These are phyloP conservation scores for Trametes maxima DNA, from an alignment of 768 basidiomycete genomes.

Conservation along the genomic window DNA sequence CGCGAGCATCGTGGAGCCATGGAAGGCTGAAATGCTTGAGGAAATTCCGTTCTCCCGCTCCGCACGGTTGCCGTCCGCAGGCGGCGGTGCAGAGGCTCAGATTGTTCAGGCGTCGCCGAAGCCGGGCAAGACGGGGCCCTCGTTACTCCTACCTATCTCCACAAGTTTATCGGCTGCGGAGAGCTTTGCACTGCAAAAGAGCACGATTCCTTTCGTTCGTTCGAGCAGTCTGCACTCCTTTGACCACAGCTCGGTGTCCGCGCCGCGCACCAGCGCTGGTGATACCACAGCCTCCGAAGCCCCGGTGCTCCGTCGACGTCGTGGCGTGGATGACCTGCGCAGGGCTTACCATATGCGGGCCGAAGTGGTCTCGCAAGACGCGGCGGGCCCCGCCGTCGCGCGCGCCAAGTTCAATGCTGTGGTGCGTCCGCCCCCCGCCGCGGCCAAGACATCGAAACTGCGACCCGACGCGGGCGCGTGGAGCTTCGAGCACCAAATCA, in stretches of 20 bases:
- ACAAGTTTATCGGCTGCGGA: background rate
- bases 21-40: constrained; percentile 1
- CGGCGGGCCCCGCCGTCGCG: background rate
- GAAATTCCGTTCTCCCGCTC: constrained; percentile 9
- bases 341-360: constrained; percentile 7
- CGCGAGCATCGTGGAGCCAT: background rate
- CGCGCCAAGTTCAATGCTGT: too few relatives aligned
- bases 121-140: background rate
- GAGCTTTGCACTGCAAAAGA: background rate
- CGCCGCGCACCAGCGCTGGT: background rate
- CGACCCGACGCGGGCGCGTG: background rate
- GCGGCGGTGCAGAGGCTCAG: background rate
- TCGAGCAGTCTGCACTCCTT: background rate
- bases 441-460: background rate
- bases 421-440: background rate
- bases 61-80: background rate
- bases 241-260: background rate
- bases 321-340: constrained; percentile 16
- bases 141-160: background rate
- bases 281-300: background rate
- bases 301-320: constrained; percentile 16
- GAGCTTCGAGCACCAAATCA: constrained; percentile 24
- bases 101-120: background rate
- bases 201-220: background rate
- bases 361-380: background rate